Conservation (phyloP, 768 basidiomycete species). For the Agrocybe chaxingu region DNA sequence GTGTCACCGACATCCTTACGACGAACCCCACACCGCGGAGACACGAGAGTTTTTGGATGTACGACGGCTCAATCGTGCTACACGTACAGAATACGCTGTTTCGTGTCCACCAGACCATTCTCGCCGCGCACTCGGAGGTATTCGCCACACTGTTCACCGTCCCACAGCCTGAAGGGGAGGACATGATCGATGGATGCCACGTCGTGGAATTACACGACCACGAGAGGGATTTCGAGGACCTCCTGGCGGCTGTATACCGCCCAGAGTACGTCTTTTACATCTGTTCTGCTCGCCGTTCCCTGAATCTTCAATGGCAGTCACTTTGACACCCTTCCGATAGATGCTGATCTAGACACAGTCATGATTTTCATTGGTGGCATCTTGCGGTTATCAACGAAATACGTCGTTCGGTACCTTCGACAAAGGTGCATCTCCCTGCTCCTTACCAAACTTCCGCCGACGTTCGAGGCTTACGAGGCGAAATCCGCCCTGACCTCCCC, state of each 20-base stretch:
- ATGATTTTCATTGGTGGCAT: slow-evolving; percentile 48
- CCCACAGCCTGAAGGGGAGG: slow-evolving; percentile 45
- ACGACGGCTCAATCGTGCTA: slow-evolving; percentile 45
- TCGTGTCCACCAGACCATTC: slow-evolving; percentile 42
- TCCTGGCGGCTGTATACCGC: slow-evolving; percentile 51
- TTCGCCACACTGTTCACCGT: slow-evolving; percentile 61
- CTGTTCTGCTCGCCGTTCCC: background rate
- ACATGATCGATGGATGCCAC: slow-evolving; percentile 45
- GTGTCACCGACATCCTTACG: no score
- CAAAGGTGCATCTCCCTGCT: slow-evolving; percentile 49
- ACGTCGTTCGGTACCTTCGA: slow-evolving; percentile 51
- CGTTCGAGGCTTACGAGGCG: slow-evolving; percentile 33
- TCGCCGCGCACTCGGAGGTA: slow-evolving; percentile 57
- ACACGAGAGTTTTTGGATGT: slow-evolving; percentile 32
- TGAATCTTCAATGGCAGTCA: slow-evolving; percentile 21
- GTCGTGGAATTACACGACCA: slow-evolving; percentile 48
- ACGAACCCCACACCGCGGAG: no score
- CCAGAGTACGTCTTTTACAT: slow-evolving; percentile 33
- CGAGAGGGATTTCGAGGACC: slow-evolving; percentile 42
- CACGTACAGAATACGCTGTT: slow-evolving; percentile 37
- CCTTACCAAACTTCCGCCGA: slow-evolving; percentile 34
- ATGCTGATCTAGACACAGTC: slow-evolving; percentile 40
- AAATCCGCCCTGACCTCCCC: slow-evolving; percentile 17
- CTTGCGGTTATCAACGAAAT: slow-evolving; percentile 63
- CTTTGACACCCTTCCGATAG: slow-evolving; percentile 30